A percentile compares a stretch with the other conserved stretches of the same genome.
Conservation (phyloP, 306 rosid genomes). For the Cucumis cinereus region DNA sequence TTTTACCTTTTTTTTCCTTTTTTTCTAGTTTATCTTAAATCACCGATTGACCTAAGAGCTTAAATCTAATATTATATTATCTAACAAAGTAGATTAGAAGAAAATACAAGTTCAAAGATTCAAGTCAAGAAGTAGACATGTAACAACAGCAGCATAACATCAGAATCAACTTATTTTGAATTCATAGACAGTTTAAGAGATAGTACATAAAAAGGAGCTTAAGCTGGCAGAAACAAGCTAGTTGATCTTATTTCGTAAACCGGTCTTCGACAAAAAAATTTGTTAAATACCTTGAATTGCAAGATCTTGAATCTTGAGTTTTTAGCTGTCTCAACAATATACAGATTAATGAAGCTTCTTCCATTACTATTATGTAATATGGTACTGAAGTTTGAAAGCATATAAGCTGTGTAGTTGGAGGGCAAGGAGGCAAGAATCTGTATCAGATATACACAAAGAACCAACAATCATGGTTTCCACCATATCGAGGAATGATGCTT, state of each 20-base stretch:
- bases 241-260: not conserved
- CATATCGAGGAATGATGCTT: slow-evolving; percentile 7
- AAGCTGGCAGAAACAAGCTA: not conserved
- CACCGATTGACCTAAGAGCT: too few relatives aligned
- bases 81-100: not conserved
- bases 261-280: not conserved
- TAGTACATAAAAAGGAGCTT: not conserved
- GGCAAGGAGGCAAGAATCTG: slow-evolving; percentile 9
- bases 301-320: slow-evolving; percentile 1
- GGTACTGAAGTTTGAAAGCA: not conserved
- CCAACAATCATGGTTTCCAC: slow-evolving; percentile 10
- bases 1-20: not conserved
- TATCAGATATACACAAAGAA: slow-evolving; percentile 8
- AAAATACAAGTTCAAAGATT: not conserved
- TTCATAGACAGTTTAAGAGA: not conserved
- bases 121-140: not conserved
- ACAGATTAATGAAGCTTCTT: slow-evolving; percentile 5
- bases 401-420: slow-evolving; percentile 4
- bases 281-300: not conserved
- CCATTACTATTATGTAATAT: not conserved
- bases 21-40: not conserved
- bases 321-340: not conserved
- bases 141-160: not conserved
- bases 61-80: too few relatives aligned
- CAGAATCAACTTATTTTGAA: not conserved